Base-by-base conservation (phyloP, 2,329 filamentous ascomycete species). In the Phoma sp. region DNA sequence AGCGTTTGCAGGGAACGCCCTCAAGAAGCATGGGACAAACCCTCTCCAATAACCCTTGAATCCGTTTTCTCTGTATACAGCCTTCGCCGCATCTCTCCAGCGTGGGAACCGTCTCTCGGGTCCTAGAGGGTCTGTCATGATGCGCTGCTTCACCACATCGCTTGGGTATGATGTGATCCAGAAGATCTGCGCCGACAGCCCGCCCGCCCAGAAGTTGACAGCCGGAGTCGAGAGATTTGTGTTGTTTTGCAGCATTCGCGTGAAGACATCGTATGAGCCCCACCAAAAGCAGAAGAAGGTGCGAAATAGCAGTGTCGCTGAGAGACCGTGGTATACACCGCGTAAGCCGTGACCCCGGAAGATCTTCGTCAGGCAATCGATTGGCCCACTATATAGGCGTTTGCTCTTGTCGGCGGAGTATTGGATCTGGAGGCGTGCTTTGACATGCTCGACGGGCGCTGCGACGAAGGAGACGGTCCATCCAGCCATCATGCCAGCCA, bases 261-360 rank as follows among this genome's bases (percentile, higher is more conserved):
- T 90, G 64, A 98, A 83, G 25, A 96, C 65, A 68, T 97, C 93
- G 79, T 99, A 99, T 56, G 87, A 90, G n/a, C 88, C 87, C 95
- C 95, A 99, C 93, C 93, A 98, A 80, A 89, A 95, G 83, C 96
- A 97, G 82, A 99, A 99, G 78, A 93, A 96, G 12, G 87, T 86
- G 15, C 95, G 85, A 79, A 98, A 98, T 40, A 98, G 76, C 42
- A 98, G 80, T 0, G 95, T 98, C 1, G 95, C 91, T 30, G 77
- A 80, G 11, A 99, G 83, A 0, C 95, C 95, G 71, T 92, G 92
- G 75, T 93, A 99, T 7, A 99, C 75, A 29, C 93, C 95, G 18
- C 76, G 72, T 2, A 97, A 67, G 38, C 95, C 93, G 73, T 98
- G 92, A 43, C 57, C 64, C 1, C 50, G 51, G 36, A 56, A 62